These are phyloP conservation scores for Penicillium pulvis DNA, from an alignment of 495 filamentous ascomycete species.

Conservation along the genomic window DNA sequence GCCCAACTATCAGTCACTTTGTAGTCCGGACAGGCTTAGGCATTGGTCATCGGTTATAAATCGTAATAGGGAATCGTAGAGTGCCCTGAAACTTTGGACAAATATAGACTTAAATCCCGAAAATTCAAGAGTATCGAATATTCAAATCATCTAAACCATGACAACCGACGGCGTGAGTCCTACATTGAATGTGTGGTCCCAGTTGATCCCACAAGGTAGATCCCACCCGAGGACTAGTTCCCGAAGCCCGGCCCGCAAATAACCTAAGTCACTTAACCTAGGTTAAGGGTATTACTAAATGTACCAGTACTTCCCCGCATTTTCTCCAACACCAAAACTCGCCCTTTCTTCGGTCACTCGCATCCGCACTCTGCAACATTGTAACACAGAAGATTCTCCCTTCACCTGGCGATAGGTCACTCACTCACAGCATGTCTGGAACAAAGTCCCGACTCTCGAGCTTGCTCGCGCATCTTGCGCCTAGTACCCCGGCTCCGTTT, in stretches of 20 bases:
- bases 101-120: neutral
- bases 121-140: too few species aligned
- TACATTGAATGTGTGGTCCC: neutral
- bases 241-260: slow-evolving; percentile 15
- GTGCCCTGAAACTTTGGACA: neutral
- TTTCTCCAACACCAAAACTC: slow-evolving; percentile 17
- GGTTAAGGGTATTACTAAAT: slow-evolving; percentile 14
- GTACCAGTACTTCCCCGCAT: slow-evolving; percentile 10
- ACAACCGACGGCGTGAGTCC: too few species aligned
- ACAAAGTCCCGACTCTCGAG: slow-evolving; percentile 59
- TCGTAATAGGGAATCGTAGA: neutral
- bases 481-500: slow-evolving; percentile 31
- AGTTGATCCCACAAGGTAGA: neutral
- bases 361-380: slow-evolving; percentile 1
- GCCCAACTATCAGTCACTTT: neutral
- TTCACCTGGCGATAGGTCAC: neutral
- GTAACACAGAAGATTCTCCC: neutral
- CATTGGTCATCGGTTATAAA: too few species aligned
- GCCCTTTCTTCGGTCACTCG: slow-evolving; percentile 2
- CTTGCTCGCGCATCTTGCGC: slow-evolving; percentile 64
- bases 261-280: slow-evolving; percentile 12
- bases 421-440: slow-evolving; percentile 49
- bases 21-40: too few species aligned
- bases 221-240: slow-evolving; percentile 10
- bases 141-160: too few species aligned